phyloP scores from a whole-genome alignment of 2,329 filamentous ascomycete species.

The Hymenoscyphus salicellus region DNA sequence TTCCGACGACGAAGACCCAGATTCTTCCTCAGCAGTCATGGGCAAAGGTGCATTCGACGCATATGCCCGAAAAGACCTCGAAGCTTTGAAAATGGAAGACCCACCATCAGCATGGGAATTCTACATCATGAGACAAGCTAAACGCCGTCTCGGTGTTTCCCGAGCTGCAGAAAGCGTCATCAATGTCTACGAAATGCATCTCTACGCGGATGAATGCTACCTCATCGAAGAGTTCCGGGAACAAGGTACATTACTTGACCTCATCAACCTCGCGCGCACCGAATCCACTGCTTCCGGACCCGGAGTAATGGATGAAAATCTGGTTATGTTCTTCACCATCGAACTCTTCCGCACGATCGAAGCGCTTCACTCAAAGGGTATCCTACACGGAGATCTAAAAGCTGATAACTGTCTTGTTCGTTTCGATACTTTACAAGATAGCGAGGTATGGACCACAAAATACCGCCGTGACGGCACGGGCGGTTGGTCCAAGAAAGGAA shows the following conservation, averaged over 20 bases:
- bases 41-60: conserved; percentile 60
- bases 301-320: conserved; percentile 79
- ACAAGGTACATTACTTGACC: conserved; percentile 90
- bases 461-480: conserved; percentile 72
- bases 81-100: conserved; percentile 93
- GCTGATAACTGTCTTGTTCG: conserved; percentile 92
- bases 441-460: conserved; percentile 51
- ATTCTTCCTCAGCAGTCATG: conserved; percentile 50
- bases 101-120: conserved; percentile 93
- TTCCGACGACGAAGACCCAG: conserved; percentile 44
- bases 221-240: conserved; percentile 82
- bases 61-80: conserved; percentile 54
- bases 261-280: conserved; percentile 80
- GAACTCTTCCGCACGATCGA: conserved; percentile 90
- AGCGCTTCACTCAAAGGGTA: conserved; percentile 71
- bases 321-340: conserved; percentile 93
- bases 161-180: conserved; percentile 76
- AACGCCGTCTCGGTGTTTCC: conserved; percentile 69
- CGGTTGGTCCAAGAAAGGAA: conserved; percentile 77
- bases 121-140: conserved; percentile 84
- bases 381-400: conserved; percentile 93
- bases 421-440: conserved; percentile 57
- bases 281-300: conserved; percentile 53
- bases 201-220: conserved; percentile 87
- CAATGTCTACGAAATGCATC: conserved; percentile 82